These are phyloP conservation scores for Lupinus albus DNA, from an alignment of 306 rosid species.

Conservation along the genomic window DNA sequence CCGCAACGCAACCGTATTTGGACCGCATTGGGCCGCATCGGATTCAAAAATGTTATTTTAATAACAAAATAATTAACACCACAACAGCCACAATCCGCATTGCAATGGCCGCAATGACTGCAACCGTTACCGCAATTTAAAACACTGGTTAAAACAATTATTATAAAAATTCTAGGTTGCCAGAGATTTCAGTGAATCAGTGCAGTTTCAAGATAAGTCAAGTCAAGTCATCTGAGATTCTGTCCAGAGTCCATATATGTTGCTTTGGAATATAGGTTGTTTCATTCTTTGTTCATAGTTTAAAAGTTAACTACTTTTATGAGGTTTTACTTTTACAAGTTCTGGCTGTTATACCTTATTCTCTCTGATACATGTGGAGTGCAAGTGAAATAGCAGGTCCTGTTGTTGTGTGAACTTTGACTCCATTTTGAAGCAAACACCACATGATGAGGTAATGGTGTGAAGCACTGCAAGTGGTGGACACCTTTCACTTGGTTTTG, in stretches of 20 bases:
- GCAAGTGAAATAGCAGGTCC: slow-evolving; percentile 86
- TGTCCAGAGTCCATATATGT: slow-evolving; percentile 53
- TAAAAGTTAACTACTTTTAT: slow-evolving; percentile 12
- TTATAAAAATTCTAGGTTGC: slow-evolving; percentile 36
- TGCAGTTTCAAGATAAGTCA: slow-evolving; percentile 41
- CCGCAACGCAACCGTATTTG: too few species aligned
- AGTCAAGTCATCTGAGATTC: slow-evolving; percentile 50
- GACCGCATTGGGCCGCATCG: too few species aligned
- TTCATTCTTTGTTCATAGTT: slow-evolving; percentile 22
- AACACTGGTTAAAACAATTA: slow-evolving; percentile 43
- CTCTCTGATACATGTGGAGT: slow-evolving; percentile 96
- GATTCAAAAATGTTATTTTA: too few species aligned
- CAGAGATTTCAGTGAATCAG: slow-evolving; percentile 26
- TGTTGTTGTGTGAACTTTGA: slow-evolving; percentile 68
- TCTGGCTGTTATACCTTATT: slow-evolving; percentile 75
- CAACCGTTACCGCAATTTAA: too few species aligned
- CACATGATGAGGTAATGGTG: slow-evolving; percentile 70
- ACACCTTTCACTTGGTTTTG: slow-evolving; percentile 97
- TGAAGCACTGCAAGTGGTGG: slow-evolving; percentile 99
- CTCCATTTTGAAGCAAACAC: slow-evolving; percentile 99
- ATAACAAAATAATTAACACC: too few species aligned
- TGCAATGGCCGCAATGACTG: too few species aligned
- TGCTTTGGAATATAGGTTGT: slow-evolving; percentile 36
- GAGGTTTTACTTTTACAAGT: slow-evolving; percentile 6
- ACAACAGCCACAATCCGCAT: too few species aligned